Percentiles rank a stretch among this genome's conserved stretches.
Conservation (phyloP, 164 flowering plant genomes). For the Berberis vulgaris region DNA sequence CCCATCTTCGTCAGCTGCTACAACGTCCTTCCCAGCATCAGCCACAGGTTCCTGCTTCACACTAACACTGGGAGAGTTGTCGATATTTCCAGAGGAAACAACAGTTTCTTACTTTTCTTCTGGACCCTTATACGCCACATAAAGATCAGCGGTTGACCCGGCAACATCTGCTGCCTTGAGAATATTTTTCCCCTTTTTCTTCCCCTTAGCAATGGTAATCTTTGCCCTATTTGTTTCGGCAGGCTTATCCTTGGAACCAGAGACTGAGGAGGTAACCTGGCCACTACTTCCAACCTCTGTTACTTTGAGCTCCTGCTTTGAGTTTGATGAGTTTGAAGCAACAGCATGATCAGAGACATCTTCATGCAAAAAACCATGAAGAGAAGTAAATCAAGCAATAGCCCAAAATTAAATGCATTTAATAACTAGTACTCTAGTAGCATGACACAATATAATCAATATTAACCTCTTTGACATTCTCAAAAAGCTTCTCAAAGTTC, state of each 20-base stretch:
- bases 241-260: constrained; percentile 37
- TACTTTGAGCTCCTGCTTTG: too few species aligned
- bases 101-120: constrained; percentile 56
- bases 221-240: constrained; percentile 35
- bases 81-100: constrained; percentile 20
- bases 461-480: too few species aligned
- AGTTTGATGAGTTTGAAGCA: too few species aligned
- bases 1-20: constrained; percentile 12
- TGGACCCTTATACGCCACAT: constrained; percentile 78
- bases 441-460: too few species aligned
- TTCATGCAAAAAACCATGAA: too few species aligned
- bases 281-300: too few species aligned
- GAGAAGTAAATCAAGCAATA: too few species aligned
- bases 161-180: constrained; percentile 84
- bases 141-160: constrained; percentile 71
- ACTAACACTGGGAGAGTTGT: constrained; percentile 15
- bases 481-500: too few species aligned
- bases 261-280: constrained; percentile 14
- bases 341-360: too few species aligned
- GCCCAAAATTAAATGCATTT: too few species aligned
- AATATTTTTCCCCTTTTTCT: constrained; percentile 59
- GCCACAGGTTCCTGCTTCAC: constrained; percentile 25
- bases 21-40: constrained; percentile 21
- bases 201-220: constrained; percentile 28
- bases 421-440: too few species aligned